phyloP scores from a whole-genome alignment of 1,284 basidiomycete genomes.

The Paramarasmius palmivorus region DNA sequence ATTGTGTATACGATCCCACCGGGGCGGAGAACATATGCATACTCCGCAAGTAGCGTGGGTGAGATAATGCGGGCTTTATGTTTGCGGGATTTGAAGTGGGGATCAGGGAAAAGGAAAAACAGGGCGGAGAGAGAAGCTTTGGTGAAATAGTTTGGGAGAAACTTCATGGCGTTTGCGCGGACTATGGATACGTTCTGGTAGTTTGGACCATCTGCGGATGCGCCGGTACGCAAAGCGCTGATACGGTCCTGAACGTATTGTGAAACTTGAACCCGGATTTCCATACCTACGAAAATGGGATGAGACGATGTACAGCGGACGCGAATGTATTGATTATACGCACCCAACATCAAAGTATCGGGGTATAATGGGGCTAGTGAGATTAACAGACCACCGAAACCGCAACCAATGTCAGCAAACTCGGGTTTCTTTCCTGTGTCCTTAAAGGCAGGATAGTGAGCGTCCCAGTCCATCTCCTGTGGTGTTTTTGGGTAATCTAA shows the following conservation, averaged over 20 bases:
- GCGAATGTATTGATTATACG: conserved; percentile 28
- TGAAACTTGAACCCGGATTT: conserved; percentile 96
- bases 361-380: conserved; percentile 91
- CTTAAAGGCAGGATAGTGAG: conserved; percentile 80
- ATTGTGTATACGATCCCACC: conserved; percentile 97
- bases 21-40: conserved; percentile 89
- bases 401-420: conserved; percentile 97
- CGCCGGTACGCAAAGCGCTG: conserved; percentile 69
- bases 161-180: conserved; percentile 98
- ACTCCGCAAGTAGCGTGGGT: conserved; percentile 90
- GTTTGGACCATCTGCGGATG: conserved; percentile 34
- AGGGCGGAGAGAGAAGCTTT: conserved; percentile 90
- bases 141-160: conserved; percentile 94
- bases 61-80: conserved; percentile 99
- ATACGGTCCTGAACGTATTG: conserved; percentile 97
- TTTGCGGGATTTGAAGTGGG: conserved; percentile 97
- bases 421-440: conserved; percentile 71
- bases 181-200: conserved; percentile 91
- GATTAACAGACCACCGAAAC: conserved; percentile 94
- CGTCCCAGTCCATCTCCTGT: conserved; percentile 78
- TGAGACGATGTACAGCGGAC: background rate
- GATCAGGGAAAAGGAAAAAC: conserved; percentile 99
- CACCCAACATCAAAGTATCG: conserved; percentile 92
- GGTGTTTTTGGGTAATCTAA: conserved; percentile 90
- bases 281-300: conserved; percentile 71